Percentiles rank a stretch among this genome's conserved stretches.
phyloP scores from a whole-genome alignment of 352 stramenopile species.

The Paralagenidium karlingii region DNA sequence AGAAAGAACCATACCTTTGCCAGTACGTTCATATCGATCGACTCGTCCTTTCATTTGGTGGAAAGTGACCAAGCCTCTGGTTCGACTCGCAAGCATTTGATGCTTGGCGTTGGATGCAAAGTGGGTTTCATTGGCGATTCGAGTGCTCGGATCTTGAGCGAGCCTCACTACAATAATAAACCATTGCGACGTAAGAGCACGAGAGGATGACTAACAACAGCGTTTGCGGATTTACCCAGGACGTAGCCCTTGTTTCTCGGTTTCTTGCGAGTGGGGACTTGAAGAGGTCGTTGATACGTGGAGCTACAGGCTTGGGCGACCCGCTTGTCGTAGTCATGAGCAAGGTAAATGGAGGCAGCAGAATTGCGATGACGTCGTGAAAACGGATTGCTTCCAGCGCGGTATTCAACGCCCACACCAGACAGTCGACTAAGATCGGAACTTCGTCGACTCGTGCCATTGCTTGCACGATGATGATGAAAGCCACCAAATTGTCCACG shows the following conservation, averaged over 20 bases:
- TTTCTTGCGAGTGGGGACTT: neutral
- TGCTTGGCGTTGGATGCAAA: conserved; percentile 15
- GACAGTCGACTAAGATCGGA: too few species aligned
- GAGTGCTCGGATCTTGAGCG: conserved; percentile 12
- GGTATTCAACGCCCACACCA: too few species aligned
- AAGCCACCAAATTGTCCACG: too few species aligned
- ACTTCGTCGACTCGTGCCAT: too few species aligned
- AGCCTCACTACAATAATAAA: conserved; percentile 20
- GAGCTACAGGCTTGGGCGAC: conserved; percentile 25
- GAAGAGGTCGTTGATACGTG: conserved; percentile 30
- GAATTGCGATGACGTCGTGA: too few species aligned
- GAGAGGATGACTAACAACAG: too few species aligned
- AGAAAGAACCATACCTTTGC: conserved; percentile 17
- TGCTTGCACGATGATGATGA: too few species aligned
- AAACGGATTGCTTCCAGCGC: too few species aligned
- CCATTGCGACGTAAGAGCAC: too few species aligned
- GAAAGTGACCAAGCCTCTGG: conserved; percentile 29
- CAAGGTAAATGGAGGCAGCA: too few species aligned
- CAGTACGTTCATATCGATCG: too few species aligned
- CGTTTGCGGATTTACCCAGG: conserved; percentile 1
- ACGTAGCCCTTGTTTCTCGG: neutral
- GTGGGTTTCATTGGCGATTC: conserved; percentile 4
- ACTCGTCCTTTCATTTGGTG: conserved; percentile 25
- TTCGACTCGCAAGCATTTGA: conserved; percentile 7
- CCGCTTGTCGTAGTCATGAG: conserved; percentile 37